Evolutionary conservation across 2,329 filamentous ascomycete genomes (phyloP).

Genomic region (Fusarium penzigii): DNA sequence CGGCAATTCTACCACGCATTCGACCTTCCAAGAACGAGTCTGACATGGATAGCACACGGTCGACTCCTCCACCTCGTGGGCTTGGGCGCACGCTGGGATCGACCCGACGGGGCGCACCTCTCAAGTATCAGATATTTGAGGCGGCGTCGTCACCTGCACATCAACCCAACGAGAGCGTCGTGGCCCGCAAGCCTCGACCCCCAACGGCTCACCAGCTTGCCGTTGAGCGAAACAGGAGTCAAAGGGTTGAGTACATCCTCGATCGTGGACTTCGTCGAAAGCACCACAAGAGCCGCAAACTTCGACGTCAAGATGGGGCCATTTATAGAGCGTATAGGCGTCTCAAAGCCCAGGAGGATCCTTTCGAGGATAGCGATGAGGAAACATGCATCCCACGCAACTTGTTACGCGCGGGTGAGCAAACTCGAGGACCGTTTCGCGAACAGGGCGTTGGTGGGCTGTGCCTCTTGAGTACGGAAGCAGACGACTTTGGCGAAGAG

Average conservation of each 20-base stretch:
- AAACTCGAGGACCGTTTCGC: slow-evolving; percentile 44
- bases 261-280: slow-evolving; percentile 70
- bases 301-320: slow-evolving; percentile 64
- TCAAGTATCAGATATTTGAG: slow-evolving; percentile 63
- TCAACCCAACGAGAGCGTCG: slow-evolving; percentile 55
- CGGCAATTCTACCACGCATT: slow-evolving; percentile 62
- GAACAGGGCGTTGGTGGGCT: slow-evolving; percentile 65
- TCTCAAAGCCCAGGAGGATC: slow-evolving; percentile 55
- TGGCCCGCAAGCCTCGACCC: slow-evolving; percentile 66
- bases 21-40: slow-evolving; percentile 62
- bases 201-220: slow-evolving; percentile 81
- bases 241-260: slow-evolving; percentile 80
- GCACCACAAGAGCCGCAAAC: slow-evolving; percentile 64
- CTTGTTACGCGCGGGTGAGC: slow-evolving; percentile 31
- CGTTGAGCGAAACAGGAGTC: slow-evolving; percentile 74
- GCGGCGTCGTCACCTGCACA: slow-evolving; percentile 62
- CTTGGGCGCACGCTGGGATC: slow-evolving; percentile 30
- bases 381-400: slow-evolving; percentile 47
- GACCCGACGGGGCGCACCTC: slow-evolving; percentile 45
- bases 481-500: slow-evolving; percentile 78
- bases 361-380: slow-evolving; percentile 64
- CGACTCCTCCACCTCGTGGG: slow-evolving; percentile 43
- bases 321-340: slow-evolving; percentile 68
- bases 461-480: slow-evolving; percentile 60
- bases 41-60: slow-evolving; percentile 47